Evolutionary conservation across 2,329 filamentous ascomycete species (phyloP).

Genomic region (Cryphonectria naterciae): DNA sequence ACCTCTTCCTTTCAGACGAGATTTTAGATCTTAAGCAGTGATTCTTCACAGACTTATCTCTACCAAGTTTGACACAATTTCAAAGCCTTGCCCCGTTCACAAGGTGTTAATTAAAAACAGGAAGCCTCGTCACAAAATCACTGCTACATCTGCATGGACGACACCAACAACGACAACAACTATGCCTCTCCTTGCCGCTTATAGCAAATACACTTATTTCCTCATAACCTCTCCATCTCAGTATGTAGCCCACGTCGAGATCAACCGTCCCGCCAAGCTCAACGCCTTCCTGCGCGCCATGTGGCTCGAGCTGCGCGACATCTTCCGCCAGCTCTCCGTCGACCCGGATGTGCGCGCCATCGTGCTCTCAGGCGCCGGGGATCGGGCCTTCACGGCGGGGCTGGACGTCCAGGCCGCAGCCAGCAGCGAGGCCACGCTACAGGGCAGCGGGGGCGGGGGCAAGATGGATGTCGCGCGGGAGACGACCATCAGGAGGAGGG

Average conservation of each 20-base stretch:
- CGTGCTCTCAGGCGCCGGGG: constrained; percentile 79
- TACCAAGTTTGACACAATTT: not conserved
- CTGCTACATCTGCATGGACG: not conserved
- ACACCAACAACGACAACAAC: not conserved
- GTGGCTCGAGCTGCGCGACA: constrained; percentile 77
- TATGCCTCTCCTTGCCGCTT: constrained; percentile 33
- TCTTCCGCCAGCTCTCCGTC: constrained; percentile 74
- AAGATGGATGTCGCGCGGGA: constrained; percentile 64
- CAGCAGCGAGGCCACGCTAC: constrained; percentile 49
- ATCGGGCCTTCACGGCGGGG: constrained; percentile 83
- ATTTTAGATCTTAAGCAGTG: not conserved
- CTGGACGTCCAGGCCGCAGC: constrained; percentile 78
- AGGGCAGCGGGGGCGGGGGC: constrained; percentile 34
- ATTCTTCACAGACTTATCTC: not conserved
- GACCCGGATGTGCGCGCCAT: constrained; percentile 76
- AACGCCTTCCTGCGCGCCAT: constrained; percentile 86
- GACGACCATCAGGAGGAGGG: constrained; percentile 64
- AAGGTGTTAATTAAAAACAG: not conserved
- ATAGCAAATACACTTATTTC: constrained; percentile 66
- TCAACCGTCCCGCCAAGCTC: constrained; percentile 83
- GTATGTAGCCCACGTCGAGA: constrained; percentile 87
- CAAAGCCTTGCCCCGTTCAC: not conserved
- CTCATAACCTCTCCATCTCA: constrained; percentile 71
- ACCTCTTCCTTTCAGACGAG: not conserved
- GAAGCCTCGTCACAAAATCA: not conserved